Conservation (phyloP, 768 basidiomycete genomes). For the Phanerochaete carnosa region DNA sequence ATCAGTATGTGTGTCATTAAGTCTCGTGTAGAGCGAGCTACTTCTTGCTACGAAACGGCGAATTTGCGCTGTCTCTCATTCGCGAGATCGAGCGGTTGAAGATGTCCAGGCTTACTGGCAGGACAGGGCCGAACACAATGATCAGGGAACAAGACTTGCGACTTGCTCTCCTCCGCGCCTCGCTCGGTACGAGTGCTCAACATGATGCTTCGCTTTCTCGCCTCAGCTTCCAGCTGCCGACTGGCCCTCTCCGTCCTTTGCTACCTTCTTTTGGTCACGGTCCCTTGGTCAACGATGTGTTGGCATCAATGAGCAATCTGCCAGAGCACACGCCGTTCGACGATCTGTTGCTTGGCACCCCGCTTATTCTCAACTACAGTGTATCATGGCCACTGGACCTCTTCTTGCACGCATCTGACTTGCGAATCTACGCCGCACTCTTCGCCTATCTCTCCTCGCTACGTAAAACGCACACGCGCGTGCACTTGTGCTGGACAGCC, state of each 20-base stretch:
- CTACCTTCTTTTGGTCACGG: constrained; percentile 62
- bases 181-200: constrained; percentile 84
- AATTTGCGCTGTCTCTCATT: constrained; percentile 81
- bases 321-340: constrained; percentile 55
- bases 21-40: constrained; percentile 65
- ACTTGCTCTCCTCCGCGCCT: constrained; percentile 81
- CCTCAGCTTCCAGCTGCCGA: constrained; percentile 74
- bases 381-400: constrained; percentile 89
- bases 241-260: constrained; percentile 74
- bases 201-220: constrained; percentile 74
- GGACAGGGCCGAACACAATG: constrained; percentile 63
- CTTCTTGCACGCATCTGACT: constrained; percentile 75
- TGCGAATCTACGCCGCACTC: constrained; percentile 69
- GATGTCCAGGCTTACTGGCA: constrained; percentile 67
- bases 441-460: constrained; percentile 83
- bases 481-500: constrained; percentile 81
- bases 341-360: constrained; percentile 77
- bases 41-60: constrained; percentile 85
- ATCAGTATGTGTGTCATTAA: constrained; percentile 2
- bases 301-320: constrained; percentile 37
- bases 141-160: constrained; percentile 91
- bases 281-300: constrained; percentile 26
- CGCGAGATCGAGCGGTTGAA: constrained; percentile 85
- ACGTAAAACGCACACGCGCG: constrained; percentile 77
- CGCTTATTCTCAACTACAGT: constrained; percentile 63